Evolutionary conservation across 1,139 yeast species (phyloP), one percentile per base, ranked within the genome.

Genomic region (Candida anutae): DNA sequence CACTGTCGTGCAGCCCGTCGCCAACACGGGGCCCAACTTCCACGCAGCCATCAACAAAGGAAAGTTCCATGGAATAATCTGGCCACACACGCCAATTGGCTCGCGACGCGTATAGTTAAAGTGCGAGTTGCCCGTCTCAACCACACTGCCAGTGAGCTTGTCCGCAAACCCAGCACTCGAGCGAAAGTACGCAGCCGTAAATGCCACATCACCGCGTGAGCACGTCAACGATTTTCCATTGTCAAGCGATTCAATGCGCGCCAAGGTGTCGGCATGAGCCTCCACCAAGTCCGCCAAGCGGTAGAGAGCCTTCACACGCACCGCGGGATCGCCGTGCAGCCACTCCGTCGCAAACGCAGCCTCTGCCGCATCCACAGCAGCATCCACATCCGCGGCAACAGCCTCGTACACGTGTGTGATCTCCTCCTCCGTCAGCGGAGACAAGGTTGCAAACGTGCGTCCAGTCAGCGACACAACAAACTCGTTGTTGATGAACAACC

Each of bases 51-150:
- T 55, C 43, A 53, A 48, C 33, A 54, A 44, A 26, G 62, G 61
- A 40, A 54, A 57, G 46, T 57, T 57, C 62, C 62, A 57, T 26
- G 62, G 62, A 30, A 55, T 56, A 29, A 57, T 56, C 37, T 55
- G 61, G 9, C 61, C 62, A 39, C 62, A 56, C 8, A 57, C 62
- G 24, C 62, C 62, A 34, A 57, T 40, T 17, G 62, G 61, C 35
- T 53, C 58, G 32, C 43, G 43, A 35, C 56, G 50, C 29, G 58
- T 42, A 43, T 45, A 53, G 30, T 34, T 41, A 33, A 48, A 46
- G 40, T 50, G 50, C 13, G 49, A 28, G 35, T 37, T 39, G 15
- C 53, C 55, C 15, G 51, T 39, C 28, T 50, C 51, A 12, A 47
- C 35, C 18, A 43, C 36, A 17, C 35, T 32, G 16, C 55, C 55